Evolutionary conservation across 2,329 filamentous ascomycete genomes (phyloP), one percentile per base, ranked within the genome.

Genomic region (Raffaelea ambrosiae): DNA sequence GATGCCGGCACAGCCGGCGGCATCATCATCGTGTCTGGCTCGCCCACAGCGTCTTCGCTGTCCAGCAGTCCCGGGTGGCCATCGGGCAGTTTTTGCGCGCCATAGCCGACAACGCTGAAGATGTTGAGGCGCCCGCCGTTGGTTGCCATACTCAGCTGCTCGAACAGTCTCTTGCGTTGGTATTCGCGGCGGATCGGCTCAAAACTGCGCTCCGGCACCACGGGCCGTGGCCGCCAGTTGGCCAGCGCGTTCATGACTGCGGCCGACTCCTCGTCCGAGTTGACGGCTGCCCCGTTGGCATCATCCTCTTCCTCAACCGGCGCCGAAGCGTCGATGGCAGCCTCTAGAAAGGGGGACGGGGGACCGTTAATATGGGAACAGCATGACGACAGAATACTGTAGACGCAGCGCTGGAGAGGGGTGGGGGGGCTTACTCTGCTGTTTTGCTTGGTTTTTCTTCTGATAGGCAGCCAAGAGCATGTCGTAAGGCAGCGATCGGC

Each of bases 361-460:
- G 26, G 47, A 41, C 57, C 47, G 49, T 58, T 36, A 56, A 56
- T 44, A 29, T 7, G 26, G 13, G 26, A 29, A 29, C n/a, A n/a
- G n/a, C n/a, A n/a, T n/a, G n/a, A n/a, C n/a, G n/a, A n/a, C n/a
- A 29, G 7, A 29, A 29, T 29, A 13, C 31, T 40, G 13, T 41
- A 4, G 13, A 18, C 7, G n/a, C 19, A 18, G 7, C 9, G 14
- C 35, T 38, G 35, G 14, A 16, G 29, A 8, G 29, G 29, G 29
- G 29, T 7, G 29, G 29, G 29, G 16, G 51, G 51, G n/a, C 38
- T 29, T 19, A 76, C 84, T 68, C 66, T 97, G 93, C 69, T 95
- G 88, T 61, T 95, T 95, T 20, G 93, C 93, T 65, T 97, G 93
- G 59, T 98, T 98, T 74, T 96, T 97, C 76, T 97, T 96, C 65